These are phyloP conservation scores for Alternaria sp. DNA, from an alignment of 2,329 filamentous ascomycete species.

Conservation along the genomic window DNA sequence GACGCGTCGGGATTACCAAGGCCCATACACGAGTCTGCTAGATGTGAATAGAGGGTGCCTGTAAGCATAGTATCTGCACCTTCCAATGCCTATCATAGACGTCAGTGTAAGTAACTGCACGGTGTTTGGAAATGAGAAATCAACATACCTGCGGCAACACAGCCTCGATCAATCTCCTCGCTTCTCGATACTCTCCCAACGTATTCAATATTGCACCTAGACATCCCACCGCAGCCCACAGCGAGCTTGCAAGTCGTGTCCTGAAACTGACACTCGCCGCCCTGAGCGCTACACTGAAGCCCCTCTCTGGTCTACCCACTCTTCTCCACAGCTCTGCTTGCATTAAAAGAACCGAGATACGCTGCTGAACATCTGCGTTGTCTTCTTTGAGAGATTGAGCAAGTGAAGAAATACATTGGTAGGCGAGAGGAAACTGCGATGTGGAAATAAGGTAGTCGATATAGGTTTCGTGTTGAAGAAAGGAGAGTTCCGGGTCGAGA, in stretches of 20 bases:
- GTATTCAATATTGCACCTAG: constrained; percentile 74
- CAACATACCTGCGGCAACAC: constrained; percentile 73
- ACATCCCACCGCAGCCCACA: constrained; percentile 77
- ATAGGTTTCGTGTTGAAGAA: constrained; percentile 67
- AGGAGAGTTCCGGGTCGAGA: constrained; percentile 66
- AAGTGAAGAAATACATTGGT: constrained; percentile 63
- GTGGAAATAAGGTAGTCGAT: constrained; percentile 67
- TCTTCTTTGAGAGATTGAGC: constrained; percentile 62
- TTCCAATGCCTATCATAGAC: constrained; percentile 63
- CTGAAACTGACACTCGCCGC: constrained; percentile 78
- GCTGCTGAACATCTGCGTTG: constrained; percentile 71
- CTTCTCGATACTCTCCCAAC: constrained; percentile 75
- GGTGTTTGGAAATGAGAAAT: background rate
- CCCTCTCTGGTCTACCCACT: constrained; percentile 74
- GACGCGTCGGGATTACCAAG: constrained; percentile 65
- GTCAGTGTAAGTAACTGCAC: background rate
- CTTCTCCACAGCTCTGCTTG: constrained; percentile 77
- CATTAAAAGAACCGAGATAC: constrained; percentile 74
- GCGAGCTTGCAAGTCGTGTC: constrained; percentile 70
- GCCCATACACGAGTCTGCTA: constrained; percentile 83
- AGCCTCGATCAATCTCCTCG: constrained; percentile 70
- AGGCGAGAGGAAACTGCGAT: constrained; percentile 62
- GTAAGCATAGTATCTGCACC: constrained; percentile 69
- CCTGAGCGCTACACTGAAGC: constrained; percentile 78
- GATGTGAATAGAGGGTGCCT: constrained; percentile 72